Evolutionary conservation across 2,329 filamentous ascomycete species (phyloP).

Genomic region (Paecilomyces sp.): DNA sequence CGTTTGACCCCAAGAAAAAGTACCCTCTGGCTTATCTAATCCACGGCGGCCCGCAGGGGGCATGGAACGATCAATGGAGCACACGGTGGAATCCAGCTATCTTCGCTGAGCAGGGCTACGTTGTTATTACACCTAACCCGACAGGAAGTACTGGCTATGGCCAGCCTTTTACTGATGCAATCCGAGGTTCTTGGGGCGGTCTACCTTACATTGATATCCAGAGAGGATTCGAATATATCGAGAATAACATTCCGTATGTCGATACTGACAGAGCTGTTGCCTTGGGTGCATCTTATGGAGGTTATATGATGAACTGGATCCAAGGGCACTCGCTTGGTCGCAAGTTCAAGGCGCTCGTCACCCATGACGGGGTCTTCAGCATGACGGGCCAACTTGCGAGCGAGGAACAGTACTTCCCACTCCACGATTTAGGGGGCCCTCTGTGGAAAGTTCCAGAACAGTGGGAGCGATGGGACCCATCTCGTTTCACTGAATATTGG

Average conservation of each 20-base stretch:
- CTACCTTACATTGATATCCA: conserved; percentile 50
- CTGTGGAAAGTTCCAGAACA: conserved; percentile 44
- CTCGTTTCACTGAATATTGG: conserved; percentile 59
- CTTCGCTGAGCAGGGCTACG: conserved; percentile 56
- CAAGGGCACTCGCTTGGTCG: conserved; percentile 48
- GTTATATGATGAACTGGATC: conserved; percentile 56
- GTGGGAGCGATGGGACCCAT: conserved; percentile 55
- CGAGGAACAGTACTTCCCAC: conserved; percentile 51
- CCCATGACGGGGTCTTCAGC: conserved; percentile 44
- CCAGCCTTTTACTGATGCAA: conserved; percentile 45
- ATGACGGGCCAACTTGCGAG: conserved; percentile 37
- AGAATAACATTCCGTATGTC: conserved; percentile 44
- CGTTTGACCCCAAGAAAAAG: conserved; percentile 38
- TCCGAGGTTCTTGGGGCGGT: conserved; percentile 48
- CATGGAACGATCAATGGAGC: conserved; percentile 50
- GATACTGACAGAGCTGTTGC: conserved; percentile 49
- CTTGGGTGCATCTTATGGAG: conserved; percentile 50
- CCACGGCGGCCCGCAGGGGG: conserved; percentile 46
- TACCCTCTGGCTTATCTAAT: conserved; percentile 50
- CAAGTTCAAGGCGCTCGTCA: conserved; percentile 52
- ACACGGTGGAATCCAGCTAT: conserved; percentile 49
- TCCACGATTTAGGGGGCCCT: conserved; percentile 45
- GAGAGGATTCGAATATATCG: conserved; percentile 47
- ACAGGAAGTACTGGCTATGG: conserved; percentile 54
- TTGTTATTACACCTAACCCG: conserved; percentile 54